These are phyloP conservation scores for Saturnispora sanitii DNA, from an alignment of 805 yeast species.

Conservation along the genomic window DNA sequence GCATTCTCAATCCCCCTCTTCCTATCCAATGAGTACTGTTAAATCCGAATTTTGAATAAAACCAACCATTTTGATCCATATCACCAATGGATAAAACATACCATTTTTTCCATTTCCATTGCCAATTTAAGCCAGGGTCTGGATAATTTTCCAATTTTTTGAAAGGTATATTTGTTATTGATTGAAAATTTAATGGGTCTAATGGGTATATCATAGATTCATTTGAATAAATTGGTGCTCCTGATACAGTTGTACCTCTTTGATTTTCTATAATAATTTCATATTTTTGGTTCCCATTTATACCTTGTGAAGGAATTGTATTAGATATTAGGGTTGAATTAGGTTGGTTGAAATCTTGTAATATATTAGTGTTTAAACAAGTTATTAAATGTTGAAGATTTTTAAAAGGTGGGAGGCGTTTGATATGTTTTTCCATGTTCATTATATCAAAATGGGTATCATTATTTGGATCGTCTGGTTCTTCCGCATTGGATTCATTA, in stretches of 20 bases:
- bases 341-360: no score
- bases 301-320: no score
- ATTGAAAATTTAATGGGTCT: constrained; percentile 43
- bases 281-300: constrained; percentile 11
- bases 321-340: no score
- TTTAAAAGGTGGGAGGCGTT: no score
- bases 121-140: constrained; percentile 42
- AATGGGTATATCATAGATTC: constrained; percentile 37
- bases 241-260: constrained; percentile 43
- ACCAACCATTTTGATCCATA: constrained; percentile 53
- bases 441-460: no score
- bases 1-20: constrained; percentile 37
- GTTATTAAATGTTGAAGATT: no score
- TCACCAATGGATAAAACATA: constrained; percentile 43
- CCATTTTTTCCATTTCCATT: constrained; percentile 49
- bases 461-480: no score
- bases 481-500: no score
- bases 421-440: no score
- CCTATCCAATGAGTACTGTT: constrained; percentile 41
- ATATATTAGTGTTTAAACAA: no score
- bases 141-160: constrained; percentile 29
- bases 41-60: constrained; percentile 35
- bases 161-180: constrained; percentile 28
- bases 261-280: constrained; percentile 46
- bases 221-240: constrained; percentile 39